Evolutionary conservation across 1,139 yeast species (phyloP).

Genomic region (Kodamaea anthophila): DNA sequence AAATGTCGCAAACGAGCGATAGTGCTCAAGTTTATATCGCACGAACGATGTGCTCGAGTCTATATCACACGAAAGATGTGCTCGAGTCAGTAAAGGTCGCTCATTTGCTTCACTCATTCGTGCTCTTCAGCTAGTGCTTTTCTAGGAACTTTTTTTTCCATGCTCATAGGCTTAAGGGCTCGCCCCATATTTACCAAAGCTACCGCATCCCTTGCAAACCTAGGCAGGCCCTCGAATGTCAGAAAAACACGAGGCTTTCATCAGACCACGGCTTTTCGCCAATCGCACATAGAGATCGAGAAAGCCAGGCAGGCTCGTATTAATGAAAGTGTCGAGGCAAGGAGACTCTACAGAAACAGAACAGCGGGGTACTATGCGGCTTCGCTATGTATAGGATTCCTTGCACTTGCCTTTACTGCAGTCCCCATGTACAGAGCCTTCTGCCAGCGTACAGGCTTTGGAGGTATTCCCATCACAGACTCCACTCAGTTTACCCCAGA

Average conservation of each 20-base stretch:
- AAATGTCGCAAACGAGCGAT: too few relatives aligned
- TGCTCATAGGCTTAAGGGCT: too few relatives aligned
- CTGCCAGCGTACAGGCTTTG: constrained; percentile 94
- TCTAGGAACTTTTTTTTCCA: too few relatives aligned
- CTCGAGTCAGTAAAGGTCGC: too few relatives aligned
- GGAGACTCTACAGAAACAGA: constrained; percentile 27
- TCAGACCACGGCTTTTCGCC: constrained; percentile 2
- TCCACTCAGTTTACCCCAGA: constrained; percentile 75
- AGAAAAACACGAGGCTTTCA: constrained; percentile 1
- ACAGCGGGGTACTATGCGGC: constrained; percentile 69
- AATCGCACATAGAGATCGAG: constrained; percentile 5
- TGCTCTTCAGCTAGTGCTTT: too few relatives aligned
- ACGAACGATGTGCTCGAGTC: too few relatives aligned
- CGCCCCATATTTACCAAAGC: too few relatives aligned
- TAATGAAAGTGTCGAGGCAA: constrained; percentile 22
- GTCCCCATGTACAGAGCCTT: constrained; percentile 90
- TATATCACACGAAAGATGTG: too few relatives aligned
- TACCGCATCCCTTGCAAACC: too few relatives aligned
- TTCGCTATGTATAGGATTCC: constrained; percentile 63
- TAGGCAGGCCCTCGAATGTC: too few relatives aligned
- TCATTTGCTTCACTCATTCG: too few relatives aligned
- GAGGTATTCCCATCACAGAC: constrained; percentile 93
- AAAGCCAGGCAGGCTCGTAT: constrained; percentile 10
- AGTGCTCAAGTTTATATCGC: too few relatives aligned
- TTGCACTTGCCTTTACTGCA: constrained; percentile 83